phyloP scores from a whole-genome alignment of 2,329 filamentous ascomycete genomes.

The Fusarium temperatum region DNA sequence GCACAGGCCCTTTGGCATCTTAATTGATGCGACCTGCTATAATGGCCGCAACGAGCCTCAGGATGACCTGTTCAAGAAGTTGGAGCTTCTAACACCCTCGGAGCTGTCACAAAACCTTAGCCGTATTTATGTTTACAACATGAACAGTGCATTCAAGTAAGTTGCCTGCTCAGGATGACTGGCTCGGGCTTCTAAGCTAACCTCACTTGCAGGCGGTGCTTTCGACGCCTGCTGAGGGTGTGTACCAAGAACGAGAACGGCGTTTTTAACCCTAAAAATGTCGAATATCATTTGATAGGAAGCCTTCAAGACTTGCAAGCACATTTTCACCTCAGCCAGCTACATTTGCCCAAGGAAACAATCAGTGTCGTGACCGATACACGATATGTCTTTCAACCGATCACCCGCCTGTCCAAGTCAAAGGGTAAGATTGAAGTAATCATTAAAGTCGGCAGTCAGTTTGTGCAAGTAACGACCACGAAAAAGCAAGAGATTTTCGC shows the following conservation, averaged over 20 bases:
- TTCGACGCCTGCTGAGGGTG: slow-evolving; percentile 69
- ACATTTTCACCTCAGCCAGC: slow-evolving; percentile 72
- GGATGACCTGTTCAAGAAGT: slow-evolving; percentile 70
- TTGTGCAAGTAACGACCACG: slow-evolving; percentile 74
- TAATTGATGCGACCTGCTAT: slow-evolving; percentile 76
- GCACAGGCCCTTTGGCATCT: slow-evolving; percentile 73
- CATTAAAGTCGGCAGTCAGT: slow-evolving; percentile 75
- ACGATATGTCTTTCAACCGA: slow-evolving; percentile 70
- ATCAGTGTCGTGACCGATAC: slow-evolving; percentile 74
- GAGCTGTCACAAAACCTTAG: slow-evolving; percentile 68
- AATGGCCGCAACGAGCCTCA: slow-evolving; percentile 72
- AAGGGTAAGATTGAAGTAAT: slow-evolving; percentile 76
- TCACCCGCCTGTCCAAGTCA: slow-evolving; percentile 72
- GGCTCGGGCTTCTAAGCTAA: background rate
- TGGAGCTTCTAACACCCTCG: slow-evolving; percentile 69
- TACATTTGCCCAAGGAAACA: slow-evolving; percentile 75
- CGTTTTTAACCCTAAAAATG: slow-evolving; percentile 70
- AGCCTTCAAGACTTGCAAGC: slow-evolving; percentile 71
- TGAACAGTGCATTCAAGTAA: slow-evolving; percentile 74
- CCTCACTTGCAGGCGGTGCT: slow-evolving; percentile 61
- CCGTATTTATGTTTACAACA: slow-evolving; percentile 75
- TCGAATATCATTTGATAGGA: slow-evolving; percentile 73
- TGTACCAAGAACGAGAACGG: slow-evolving; percentile 68
- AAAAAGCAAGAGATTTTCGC: slow-evolving; percentile 75
- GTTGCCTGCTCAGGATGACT: slow-evolving; percentile 2